A percentile compares a stretch with the other conserved stretches of the same genome.
phyloP scores from a whole-genome alignment of 2,329 filamentous ascomycete genomes.

The Apiospora sp. region DNA sequence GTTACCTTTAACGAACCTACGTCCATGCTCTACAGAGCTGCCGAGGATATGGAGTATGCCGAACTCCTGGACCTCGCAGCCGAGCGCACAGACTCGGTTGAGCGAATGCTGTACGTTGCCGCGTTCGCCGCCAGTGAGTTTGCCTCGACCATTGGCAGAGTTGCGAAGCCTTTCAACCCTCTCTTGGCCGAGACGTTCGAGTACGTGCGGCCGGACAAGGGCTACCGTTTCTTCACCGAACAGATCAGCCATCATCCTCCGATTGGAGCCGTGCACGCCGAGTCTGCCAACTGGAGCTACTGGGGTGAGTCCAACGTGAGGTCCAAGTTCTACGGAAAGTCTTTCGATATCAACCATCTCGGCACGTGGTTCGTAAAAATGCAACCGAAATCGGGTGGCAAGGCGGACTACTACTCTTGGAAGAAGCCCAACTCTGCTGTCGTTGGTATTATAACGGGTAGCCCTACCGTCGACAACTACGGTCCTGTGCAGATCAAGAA shows the following conservation, averaged over 20 bases:
- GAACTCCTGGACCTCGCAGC: slow-evolving; percentile 90
- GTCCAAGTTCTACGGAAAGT: slow-evolving; percentile 97
- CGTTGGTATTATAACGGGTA: slow-evolving; percentile 97
- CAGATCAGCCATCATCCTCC: slow-evolving; percentile 98
- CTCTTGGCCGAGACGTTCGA: slow-evolving; percentile 96
- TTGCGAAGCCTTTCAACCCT: slow-evolving; percentile 98
- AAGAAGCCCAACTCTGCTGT: slow-evolving; percentile 98
- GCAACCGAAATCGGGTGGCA: slow-evolving; percentile 75
- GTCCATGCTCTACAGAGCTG: slow-evolving; percentile 90
- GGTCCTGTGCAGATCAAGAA: slow-evolving; percentile 98
- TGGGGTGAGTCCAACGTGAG: slow-evolving; percentile 95
- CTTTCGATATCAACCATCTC: slow-evolving; percentile 94
- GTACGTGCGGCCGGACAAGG: slow-evolving; percentile 93
- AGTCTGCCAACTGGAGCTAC: slow-evolving; percentile 95
- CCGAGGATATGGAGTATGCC: slow-evolving; percentile 98
- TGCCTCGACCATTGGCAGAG: slow-evolving; percentile 93
- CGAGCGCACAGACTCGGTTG: slow-evolving; percentile 84
- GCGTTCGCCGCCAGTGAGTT: slow-evolving; percentile 97
- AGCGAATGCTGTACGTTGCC: slow-evolving; percentile 92
- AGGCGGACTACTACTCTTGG: slow-evolving; percentile 94
- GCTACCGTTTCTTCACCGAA: slow-evolving; percentile 97
- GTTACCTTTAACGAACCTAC: slow-evolving; percentile 99
- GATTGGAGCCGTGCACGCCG: slow-evolving; percentile 90
- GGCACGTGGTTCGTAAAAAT: slow-evolving; percentile 96
- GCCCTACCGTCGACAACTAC: slow-evolving; percentile 97